These are phyloP conservation scores for Dactylellina drechsleri DNA, from an alignment of 2,329 filamentous ascomycete species.

Conservation along the genomic window DNA sequence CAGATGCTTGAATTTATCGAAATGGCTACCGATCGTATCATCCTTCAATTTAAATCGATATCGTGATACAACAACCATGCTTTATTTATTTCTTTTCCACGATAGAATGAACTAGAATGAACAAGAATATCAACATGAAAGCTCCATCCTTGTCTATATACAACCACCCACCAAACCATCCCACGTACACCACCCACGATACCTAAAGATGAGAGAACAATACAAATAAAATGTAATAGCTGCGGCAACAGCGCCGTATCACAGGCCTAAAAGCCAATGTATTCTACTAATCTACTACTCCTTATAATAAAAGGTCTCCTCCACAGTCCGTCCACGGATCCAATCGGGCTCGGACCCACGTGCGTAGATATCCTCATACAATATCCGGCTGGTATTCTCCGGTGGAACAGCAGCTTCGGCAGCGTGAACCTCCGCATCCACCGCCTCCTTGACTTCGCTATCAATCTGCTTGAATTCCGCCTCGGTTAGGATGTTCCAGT, in stretches of 20 bases:
- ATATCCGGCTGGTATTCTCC: conserved; percentile 79
- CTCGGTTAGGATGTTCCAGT: conserved; percentile 91
- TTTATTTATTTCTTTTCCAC: conserved; percentile 10
- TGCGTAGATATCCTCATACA: conserved; percentile 97
- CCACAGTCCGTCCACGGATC: conserved; percentile 84
- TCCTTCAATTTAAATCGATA: neutral
- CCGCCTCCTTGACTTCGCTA: conserved; percentile 85
- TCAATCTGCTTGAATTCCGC: conserved; percentile 96
- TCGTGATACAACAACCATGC: conserved; percentile 10
- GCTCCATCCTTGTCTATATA: neutral
- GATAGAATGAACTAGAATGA: neutral
- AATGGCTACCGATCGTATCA: too few relatives aligned
- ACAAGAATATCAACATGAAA: conserved; percentile 32
- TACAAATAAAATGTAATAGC: too few relatives aligned
- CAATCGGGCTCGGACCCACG: conserved; percentile 84
- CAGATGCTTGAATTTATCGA: too few relatives aligned
- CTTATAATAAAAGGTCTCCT: conserved; percentile 88
- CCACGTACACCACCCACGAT: conserved; percentile 25
- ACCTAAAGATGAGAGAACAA: too few relatives aligned
- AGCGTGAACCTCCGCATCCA: conserved; percentile 88
- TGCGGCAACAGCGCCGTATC: neutral
- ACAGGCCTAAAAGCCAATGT: neutral
- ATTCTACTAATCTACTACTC: conserved; percentile 59
- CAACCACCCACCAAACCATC: too few relatives aligned
- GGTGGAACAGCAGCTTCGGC: conserved; percentile 89